Evolutionary conservation across 2,329 filamentous ascomycete species (phyloP).

Genomic region (Cryphonectria japonica): DNA sequence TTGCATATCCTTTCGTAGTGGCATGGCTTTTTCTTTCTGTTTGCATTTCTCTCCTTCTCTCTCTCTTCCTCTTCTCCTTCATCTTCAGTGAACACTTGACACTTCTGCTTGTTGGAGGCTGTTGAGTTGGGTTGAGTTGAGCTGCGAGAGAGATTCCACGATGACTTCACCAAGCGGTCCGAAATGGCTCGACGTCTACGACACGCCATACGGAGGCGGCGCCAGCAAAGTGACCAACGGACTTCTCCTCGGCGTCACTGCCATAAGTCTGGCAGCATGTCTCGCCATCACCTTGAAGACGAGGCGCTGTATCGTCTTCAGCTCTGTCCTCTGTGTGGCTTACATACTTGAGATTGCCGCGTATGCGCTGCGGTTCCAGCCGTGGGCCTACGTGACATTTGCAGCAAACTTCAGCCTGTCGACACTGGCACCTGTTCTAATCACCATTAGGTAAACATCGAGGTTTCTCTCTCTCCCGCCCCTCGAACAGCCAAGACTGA

Average conservation of each 20-base stretch:
- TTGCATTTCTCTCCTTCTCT: not conserved
- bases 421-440: conserved; percentile 36
- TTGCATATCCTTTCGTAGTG: not conserved
- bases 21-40: not conserved
- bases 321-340: conserved; percentile 21
- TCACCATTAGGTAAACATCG: conserved; percentile 35
- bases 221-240: conserved; percentile 14
- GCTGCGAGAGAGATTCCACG: not conserved
- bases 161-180: conserved; percentile 10
- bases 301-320: conserved; percentile 23
- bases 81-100: not conserved
- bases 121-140: not conserved
- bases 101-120: not conserved
- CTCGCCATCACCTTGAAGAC: conserved; percentile 22
- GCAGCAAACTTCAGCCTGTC: conserved; percentile 25
- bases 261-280: conserved; percentile 19
- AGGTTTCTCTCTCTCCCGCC: not conserved
- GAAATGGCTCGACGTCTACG: conserved; percentile 16
- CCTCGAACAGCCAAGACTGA: not conserved
- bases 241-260: conserved; percentile 23
- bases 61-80: not conserved
- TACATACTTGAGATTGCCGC: conserved; percentile 22
- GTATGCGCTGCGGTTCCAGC: conserved; percentile 22
- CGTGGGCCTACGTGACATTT: conserved; percentile 21
- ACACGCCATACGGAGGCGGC: conserved; percentile 27